A percentile compares a stretch with the other conserved stretches of the same genome.
Conservation (phyloP, 2,329 filamentous ascomycete genomes). For the Trichoderma simmonsii region DNA sequence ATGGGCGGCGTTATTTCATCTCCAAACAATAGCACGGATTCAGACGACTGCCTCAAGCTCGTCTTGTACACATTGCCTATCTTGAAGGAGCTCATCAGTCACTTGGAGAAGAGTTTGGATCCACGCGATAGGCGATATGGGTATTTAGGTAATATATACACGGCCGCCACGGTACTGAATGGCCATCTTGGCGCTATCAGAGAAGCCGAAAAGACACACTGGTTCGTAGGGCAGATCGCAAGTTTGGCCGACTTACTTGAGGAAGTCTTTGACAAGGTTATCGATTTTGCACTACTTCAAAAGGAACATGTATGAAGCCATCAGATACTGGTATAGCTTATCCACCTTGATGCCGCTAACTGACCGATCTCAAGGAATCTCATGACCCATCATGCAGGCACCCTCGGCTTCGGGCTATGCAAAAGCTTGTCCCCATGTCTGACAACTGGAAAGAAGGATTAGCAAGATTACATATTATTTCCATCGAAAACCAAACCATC, state of each 20-base stretch:
- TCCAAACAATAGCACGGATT: neutral
- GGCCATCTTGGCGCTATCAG: neutral
- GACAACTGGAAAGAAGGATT: neutral
- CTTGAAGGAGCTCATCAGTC: neutral
- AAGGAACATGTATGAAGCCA: neutral
- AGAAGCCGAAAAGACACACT: neutral
- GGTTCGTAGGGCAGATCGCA: neutral
- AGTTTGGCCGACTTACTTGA: neutral
- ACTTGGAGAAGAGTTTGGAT: neutral
- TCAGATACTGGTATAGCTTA: neutral
- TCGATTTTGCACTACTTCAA: neutral
- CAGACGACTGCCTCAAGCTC: neutral
- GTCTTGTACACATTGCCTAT: neutral
- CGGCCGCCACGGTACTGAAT: neutral
- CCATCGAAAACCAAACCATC: neutral
- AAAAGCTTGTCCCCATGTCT: neutral
- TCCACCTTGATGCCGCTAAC: neutral
- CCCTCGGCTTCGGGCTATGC: neutral
- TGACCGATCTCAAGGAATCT: neutral
- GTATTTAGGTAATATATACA: neutral
- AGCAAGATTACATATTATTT: neutral
- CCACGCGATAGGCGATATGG: neutral
- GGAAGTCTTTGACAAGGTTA: neutral
- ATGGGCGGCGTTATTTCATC: neutral
- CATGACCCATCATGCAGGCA: neutral